A percentile compares a stretch with the other conserved stretches of the same genome.
Evolutionary conservation across 352 stramenopile species (phyloP).

Genomic region (Pythium coloratum): DNA sequence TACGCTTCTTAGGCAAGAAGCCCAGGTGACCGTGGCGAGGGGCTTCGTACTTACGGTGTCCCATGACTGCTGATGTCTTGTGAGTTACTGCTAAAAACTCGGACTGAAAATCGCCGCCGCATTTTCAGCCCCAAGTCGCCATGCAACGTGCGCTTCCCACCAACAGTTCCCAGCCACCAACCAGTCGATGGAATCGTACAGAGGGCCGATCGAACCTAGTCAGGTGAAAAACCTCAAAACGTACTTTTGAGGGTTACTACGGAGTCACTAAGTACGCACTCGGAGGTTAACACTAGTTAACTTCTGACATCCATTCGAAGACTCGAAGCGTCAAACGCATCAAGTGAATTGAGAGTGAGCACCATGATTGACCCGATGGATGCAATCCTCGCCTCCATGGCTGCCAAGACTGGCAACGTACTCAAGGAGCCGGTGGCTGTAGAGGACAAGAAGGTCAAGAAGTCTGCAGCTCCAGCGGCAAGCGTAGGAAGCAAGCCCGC

Average conservation of each 20-base stretch:
- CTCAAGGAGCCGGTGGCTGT: slow-evolving; percentile 17
- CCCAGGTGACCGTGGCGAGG: slow-evolving; percentile 97
- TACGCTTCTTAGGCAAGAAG: slow-evolving; percentile 99
- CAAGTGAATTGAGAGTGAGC: background rate
- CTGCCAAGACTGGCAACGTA: slow-evolving; percentile 70
- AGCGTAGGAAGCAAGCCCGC: background rate
- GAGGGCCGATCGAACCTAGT: slow-evolving; percentile 2
- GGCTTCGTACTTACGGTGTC: slow-evolving; percentile 98
- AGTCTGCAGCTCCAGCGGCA: background rate
- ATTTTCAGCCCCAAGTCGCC: background rate
- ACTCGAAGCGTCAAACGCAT: background rate
- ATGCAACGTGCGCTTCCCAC: background rate
- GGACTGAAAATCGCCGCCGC: slow-evolving; percentile 36
- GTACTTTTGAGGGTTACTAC: background rate
- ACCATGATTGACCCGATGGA: slow-evolving; percentile 54
- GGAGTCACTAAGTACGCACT: background rate
- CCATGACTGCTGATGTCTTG: slow-evolving; percentile 77
- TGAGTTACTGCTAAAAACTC: slow-evolving; percentile 89
- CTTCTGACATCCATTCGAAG: background rate
- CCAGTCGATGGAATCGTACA: background rate
- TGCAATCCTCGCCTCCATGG: slow-evolving; percentile 82
- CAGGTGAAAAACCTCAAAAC: slow-evolving; percentile 2
- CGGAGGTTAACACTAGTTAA: background rate
- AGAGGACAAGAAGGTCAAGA: background rate
- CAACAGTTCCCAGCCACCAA: slow-evolving; percentile 1